phyloP scores from a whole-genome alignment of 176 grass and related monocot species.

The Bromus sterilis region DNA sequence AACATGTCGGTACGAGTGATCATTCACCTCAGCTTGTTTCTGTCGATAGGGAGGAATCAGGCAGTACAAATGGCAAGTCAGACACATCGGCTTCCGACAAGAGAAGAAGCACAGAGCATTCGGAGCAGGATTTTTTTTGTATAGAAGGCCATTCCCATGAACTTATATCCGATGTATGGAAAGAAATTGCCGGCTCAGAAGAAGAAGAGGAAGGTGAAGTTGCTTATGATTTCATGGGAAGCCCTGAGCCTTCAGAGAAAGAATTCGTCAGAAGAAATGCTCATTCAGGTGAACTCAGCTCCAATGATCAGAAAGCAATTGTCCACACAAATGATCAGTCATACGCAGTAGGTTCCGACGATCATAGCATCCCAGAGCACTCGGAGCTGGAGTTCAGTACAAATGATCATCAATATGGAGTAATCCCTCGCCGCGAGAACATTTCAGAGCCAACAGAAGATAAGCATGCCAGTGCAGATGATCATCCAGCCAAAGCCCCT shows the following conservation, averaged over 20 bases:
- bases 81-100: conserved; percentile 4
- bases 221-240: not conserved
- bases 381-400: conserved; percentile 11
- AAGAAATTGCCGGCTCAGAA: conserved; percentile 6
- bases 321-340: conserved; percentile 1
- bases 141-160: not conserved
- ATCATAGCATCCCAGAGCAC: not conserved
- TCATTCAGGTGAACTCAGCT: not conserved
- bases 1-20: not conserved
- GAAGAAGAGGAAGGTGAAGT: not conserved
- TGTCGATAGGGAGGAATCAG: not conserved
- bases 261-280: not conserved
- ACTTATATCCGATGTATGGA: conserved; percentile 31
- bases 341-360: not conserved
- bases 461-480: not conserved
- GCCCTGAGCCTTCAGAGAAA: not conserved
- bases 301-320: conserved; percentile 3
- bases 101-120: not conserved
- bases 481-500: conserved; percentile 7
- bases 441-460: not conserved
- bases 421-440: not conserved
- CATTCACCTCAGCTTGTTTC: conserved; percentile 8
- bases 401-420: not conserved
- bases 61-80: conserved; percentile 12
- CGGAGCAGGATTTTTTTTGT: not conserved